Conservation (phyloP, 306 rosid genomes). For the Delonix regia region DNA sequence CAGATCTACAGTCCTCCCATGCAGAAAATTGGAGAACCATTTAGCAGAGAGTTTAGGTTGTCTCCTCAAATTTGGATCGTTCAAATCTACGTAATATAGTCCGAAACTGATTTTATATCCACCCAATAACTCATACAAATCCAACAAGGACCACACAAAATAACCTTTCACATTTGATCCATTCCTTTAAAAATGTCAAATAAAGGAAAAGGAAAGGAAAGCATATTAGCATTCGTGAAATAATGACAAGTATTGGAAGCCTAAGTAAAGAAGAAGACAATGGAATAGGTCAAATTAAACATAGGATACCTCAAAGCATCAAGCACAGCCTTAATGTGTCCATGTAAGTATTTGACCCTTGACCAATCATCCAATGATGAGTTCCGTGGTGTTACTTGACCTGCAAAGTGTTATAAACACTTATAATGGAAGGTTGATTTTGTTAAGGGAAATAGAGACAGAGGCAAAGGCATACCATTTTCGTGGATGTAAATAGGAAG, state of each 20-base stretch:
- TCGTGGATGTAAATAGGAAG: conserved; percentile 17
- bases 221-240: background rate
- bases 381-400: conserved; percentile 45
- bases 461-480: background rate
- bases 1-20: background rate
- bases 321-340: conserved; percentile 29
- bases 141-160: conserved; percentile 34
- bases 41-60: conserved; percentile 36
- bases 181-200: conserved; percentile 10
- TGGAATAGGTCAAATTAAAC: background rate
- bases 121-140: background rate
- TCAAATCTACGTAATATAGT: background rate
- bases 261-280: background rate
- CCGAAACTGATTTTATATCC: conserved; percentile 22
- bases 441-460: background rate
- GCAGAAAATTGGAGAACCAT: conserved; percentile 27
- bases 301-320: background rate
- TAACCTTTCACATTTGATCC: conserved; percentile 29
- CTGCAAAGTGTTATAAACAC: conserved; percentile 29
- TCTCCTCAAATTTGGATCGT: no score
- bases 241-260: background rate
- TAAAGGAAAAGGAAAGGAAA: background rate
- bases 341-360: conserved; percentile 50
- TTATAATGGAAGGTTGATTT: background rate
- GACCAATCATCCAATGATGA: conserved; percentile 54